Conservation (phyloP, 1,284 basidiomycete species). For the Chalciporus piperatoides region DNA sequence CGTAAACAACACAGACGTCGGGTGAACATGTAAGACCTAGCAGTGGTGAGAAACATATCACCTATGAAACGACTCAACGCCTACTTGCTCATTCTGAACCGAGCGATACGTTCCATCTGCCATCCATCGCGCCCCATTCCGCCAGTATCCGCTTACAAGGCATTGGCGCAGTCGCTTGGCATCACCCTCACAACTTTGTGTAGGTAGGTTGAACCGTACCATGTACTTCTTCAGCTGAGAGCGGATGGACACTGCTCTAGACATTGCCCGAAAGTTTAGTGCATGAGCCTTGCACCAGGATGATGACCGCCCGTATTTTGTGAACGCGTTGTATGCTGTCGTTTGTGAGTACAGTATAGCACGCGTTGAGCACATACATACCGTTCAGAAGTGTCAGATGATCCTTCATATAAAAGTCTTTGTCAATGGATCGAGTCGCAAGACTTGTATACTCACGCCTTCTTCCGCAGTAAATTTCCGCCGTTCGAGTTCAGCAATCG, state of each 20-base stretch:
- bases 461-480: conserved; percentile 97
- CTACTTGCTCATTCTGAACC: conserved; percentile 76
- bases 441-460: conserved; percentile 57
- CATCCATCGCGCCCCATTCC: conserved; percentile 86
- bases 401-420: conserved; percentile 52
- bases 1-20: conserved; percentile 92
- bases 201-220: conserved; percentile 76
- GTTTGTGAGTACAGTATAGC: conserved; percentile 8
- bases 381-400: conserved; percentile 91
- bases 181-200: conserved; percentile 84
- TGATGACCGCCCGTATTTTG: conserved; percentile 74
- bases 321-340: conserved; percentile 89
- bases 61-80: conserved; percentile 24
- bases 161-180: conserved; percentile 76
- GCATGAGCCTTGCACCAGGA: conserved; percentile 93
- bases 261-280: conserved; percentile 89
- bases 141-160: conserved; percentile 90
- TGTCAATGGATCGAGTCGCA: not conserved
- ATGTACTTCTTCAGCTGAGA: conserved; percentile 92
- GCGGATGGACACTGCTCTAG: conserved; percentile 88
- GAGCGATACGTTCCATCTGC: conserved; percentile 88
- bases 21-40: conserved; percentile 86
- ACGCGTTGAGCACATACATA: conserved; percentile 29
- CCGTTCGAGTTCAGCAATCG: conserved; percentile 84
- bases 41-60: conserved; percentile 4